Base-by-base conservation (phyloP, 208 protist species). In the Balamuthia mandrillaris region DNA sequence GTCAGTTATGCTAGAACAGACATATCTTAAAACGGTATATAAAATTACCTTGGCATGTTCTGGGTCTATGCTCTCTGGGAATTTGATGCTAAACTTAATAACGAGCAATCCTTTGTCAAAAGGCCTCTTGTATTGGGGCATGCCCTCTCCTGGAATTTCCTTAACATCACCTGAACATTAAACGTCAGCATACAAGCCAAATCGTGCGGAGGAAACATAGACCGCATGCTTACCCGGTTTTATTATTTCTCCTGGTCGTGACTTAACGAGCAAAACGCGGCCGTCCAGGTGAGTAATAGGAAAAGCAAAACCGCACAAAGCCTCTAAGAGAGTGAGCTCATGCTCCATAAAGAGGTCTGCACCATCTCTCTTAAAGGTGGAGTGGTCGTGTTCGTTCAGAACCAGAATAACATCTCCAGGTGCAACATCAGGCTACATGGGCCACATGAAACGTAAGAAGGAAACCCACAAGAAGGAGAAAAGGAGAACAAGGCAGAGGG, bases 351-450 rank as follows among this genome's bases (percentile, higher is more conserved):
- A 37, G 16, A 83, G 41, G 29, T 49, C 66, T 41, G 18, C 45
- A n/a, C 49, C 75, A 54, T 83, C 75, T 51, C 75, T 35, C 35
- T 66, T 83, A 39, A 83, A 83, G 18, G 66, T 6, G 14, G 88
- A 35, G 91, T 99, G 97, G 47, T 95, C 92, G 89, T 98, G 98
- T 91, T 98, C 90, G 35, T 97, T 89, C 3, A 99, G 82, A 16
- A 99, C 94, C 81, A 99, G 97, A 72, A 99, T 95, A 75, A 99
- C 96, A 88, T 99, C 98, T 54, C 98, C 98, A 31, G 98, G 93
- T 44, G 91, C 86, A 37, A 97, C 90, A 58, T 93, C 95, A n/a
- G 96, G 95, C 81, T 56, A 56, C 49, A 56, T n/a, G 21, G n/a
- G n/a, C n/a, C n/a, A n/a, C n/a, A n/a, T n/a, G n/a, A n/a, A n/a